These are phyloP conservation scores for Geranium brycei DNA, from an alignment of 345 rosid species.

Conservation along the genomic window DNA sequence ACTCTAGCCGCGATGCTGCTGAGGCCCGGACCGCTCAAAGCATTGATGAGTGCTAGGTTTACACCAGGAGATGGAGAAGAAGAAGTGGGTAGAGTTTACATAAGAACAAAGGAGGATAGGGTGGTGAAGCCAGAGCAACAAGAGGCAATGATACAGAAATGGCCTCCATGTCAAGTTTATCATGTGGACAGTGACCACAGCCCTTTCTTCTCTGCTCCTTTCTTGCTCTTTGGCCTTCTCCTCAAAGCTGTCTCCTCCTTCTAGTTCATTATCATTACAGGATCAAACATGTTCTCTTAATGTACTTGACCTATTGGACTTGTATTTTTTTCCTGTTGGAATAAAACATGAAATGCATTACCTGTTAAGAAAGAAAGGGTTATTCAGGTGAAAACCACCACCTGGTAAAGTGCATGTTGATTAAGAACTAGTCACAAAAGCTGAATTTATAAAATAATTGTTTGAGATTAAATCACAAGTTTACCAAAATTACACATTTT, in stretches of 20 bases:
- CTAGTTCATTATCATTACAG: background rate
- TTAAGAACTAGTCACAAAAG: too few species aligned
- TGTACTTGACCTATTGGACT: too few species aligned
- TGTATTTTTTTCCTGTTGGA: too few species aligned
- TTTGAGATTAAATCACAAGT: too few species aligned
- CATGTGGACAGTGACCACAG: conserved; percentile 66
- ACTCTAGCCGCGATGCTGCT: conserved; percentile 58
- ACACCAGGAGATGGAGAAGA: conserved; percentile 9
- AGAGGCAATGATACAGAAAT: conserved; percentile 51
- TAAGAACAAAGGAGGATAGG: conserved; percentile 49
- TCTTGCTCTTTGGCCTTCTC: conserved; percentile 53
- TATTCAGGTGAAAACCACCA: too few species aligned
- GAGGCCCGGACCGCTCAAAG: conserved; percentile 62
- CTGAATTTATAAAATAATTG: too few species aligned
- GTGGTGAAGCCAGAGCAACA: conserved; percentile 66
- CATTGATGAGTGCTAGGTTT: conserved; percentile 37
- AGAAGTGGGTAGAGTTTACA: conserved; percentile 43
- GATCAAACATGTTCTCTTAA: too few species aligned
- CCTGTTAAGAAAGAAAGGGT: too few species aligned
- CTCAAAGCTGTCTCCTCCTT: conserved; percentile 40
- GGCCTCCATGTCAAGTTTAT: conserved; percentile 56
- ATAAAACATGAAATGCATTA: too few species aligned
- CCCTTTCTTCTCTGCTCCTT: conserved; percentile 71
- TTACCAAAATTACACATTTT: too few species aligned
- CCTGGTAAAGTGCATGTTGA: too few species aligned